phyloP scores from a whole-genome alignment of 2,329 filamentous ascomycete genomes.

The Xylariaceae sp. region DNA sequence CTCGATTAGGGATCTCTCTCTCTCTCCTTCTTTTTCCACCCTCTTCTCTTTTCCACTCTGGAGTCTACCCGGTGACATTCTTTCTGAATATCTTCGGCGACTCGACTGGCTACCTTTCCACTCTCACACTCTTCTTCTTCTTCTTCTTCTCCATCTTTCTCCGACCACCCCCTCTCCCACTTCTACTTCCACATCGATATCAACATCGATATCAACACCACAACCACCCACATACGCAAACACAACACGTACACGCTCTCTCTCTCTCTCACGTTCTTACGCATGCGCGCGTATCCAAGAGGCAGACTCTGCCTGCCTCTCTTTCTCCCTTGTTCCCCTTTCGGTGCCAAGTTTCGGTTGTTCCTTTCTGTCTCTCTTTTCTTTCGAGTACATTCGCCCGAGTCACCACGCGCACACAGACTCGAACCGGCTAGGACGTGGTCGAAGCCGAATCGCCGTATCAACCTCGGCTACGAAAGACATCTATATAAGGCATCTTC shows the following conservation, averaged over 20 bases:
- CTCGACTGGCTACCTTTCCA: not conserved
- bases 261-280: not conserved
- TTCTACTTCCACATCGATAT: not conserved
- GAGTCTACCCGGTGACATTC: not conserved
- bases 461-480: not conserved
- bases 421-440: not conserved
- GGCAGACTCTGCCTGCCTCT: not conserved
- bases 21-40: not conserved
- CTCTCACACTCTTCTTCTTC: no score
- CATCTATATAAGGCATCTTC: not conserved
- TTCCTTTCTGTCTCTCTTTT: not conserved
- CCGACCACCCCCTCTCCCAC: not conserved
- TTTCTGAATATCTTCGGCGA: not conserved
- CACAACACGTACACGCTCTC: not conserved
- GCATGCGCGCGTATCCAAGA: no score
- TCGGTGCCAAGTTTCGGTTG: not conserved
- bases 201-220: no score
- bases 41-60: not conserved
- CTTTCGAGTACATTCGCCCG: not conserved
- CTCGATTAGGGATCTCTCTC: no score
- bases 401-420: not conserved
- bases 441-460: not conserved
- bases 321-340: not conserved
- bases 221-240: not conserved
- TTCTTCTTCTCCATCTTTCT: no score